These are phyloP conservation scores for Peterozyma toletana DNA, from an alignment of 805 yeast species.

Conservation along the genomic window DNA sequence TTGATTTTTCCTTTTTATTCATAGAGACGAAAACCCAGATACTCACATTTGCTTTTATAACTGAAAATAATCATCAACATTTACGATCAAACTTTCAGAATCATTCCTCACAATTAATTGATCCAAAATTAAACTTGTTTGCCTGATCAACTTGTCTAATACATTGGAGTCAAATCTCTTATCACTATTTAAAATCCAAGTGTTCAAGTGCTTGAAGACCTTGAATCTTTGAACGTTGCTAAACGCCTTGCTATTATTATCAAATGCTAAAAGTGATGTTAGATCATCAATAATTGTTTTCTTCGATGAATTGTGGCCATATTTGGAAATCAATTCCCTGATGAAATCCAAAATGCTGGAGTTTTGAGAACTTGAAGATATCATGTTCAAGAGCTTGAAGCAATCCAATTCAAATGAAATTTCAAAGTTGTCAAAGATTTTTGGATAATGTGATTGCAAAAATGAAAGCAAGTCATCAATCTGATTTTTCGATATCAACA, in stretches of 20 bases:
- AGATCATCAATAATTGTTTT: conserved; percentile 34
- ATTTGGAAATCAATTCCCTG: conserved; percentile 21
- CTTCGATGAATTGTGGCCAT: conserved; percentile 22
- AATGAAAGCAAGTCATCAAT: conserved; percentile 34
- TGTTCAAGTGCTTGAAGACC: conserved; percentile 33
- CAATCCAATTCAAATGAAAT: conserved; percentile 35
- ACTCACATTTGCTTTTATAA: conserved; percentile 10
- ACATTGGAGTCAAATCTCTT: conserved; percentile 37
- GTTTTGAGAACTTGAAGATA: conserved; percentile 10
- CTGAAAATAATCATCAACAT: conserved; percentile 38
- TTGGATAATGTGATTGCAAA: conserved; percentile 30
- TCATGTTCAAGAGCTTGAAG: conserved; percentile 32
- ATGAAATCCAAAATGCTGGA: too few species aligned
- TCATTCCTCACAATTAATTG: conserved; percentile 23
- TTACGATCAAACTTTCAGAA: conserved; percentile 29
- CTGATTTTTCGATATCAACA: conserved; percentile 32
- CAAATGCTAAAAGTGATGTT: conserved; percentile 45
- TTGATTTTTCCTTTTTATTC: too few species aligned
- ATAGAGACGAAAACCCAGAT: too few species aligned
- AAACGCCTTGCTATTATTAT: conserved; percentile 27
- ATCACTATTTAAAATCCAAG: conserved; percentile 27
- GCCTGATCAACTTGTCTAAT: conserved; percentile 34
- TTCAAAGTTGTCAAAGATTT: conserved; percentile 24
- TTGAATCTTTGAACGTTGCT: conserved; percentile 27
- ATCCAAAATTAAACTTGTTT: conserved; percentile 28